phyloP scores from a whole-genome alignment of 169 alveolate genomes.

The Plasmodium vivax region DNA sequence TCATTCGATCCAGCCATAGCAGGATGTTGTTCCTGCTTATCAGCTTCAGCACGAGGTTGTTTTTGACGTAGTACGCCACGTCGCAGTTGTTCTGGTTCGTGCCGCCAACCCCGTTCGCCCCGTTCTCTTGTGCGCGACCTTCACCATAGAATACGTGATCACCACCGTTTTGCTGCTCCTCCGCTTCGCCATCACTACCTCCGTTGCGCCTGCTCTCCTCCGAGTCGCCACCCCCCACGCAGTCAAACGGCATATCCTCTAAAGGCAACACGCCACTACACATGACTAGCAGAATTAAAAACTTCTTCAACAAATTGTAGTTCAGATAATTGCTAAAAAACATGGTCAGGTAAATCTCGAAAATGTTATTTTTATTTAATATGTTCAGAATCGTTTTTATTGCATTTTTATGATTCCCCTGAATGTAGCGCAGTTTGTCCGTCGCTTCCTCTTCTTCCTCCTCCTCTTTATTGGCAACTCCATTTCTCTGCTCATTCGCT shows the following conservation, averaged over 20 bases:
- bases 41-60: conserved; percentile 35
- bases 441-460: neutral
- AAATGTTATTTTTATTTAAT: conserved; percentile 20
- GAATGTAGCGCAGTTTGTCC: conserved; percentile 5
- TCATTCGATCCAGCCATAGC: conserved; percentile 42
- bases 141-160: neutral
- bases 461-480: neutral
- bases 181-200: neutral
- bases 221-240: neutral
- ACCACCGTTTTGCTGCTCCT: neutral
- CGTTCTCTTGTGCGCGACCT: neutral
- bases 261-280: conserved; percentile 11
- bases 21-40: conserved; percentile 41
- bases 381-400: conserved; percentile 17
- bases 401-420: conserved; percentile 13
- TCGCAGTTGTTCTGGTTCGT: neutral
- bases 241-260: conserved; percentile 12
- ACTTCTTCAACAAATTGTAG: conserved; percentile 38
- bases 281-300: conserved; percentile 46
- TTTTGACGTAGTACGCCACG: conserved; percentile 18
- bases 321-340: conserved; percentile 41
- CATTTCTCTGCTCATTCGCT: neutral
- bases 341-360: conserved; percentile 48
- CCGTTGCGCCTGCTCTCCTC: neutral
- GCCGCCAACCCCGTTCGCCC: neutral